Evolutionary conservation across 345 rosid species (phyloP), one percentile per base, ranked within the genome.

Genomic region (Balakata baccata): DNA sequence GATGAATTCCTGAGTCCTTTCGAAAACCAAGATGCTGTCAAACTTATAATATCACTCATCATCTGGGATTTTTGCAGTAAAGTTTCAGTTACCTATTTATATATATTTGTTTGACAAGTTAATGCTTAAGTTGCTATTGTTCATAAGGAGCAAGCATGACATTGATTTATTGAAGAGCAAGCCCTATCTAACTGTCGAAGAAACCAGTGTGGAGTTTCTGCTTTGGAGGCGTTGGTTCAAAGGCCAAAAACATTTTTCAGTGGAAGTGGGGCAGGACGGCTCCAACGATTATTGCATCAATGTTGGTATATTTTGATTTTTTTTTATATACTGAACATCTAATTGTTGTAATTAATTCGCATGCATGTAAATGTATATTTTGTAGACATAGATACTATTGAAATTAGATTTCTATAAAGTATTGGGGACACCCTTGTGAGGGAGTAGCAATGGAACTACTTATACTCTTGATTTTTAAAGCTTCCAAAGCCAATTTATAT

Each of bases 191-290:
- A 77, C 6, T 17, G 9, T 7, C 59, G 6, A 58, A 7, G 17
- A 64, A 25, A 17, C 39, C 0, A 0, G 3, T 0, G 7, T 0
- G 70, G 53, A 3, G 0, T 7, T 11, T 43, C 34, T 12, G 29
- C 69, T 25, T 52, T 77, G 11, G 3, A 7, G 1, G 22, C 3
- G 16, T 60, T 77, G 72, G 67, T 54, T 2, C 0, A 14, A 11
- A 72, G 25, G 45, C 43, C 75, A 18, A 46, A 16, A 0, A 72
- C 68, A n/a, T 77, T 77, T n/a, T 18, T 50, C n/a, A 72, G 72
- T 13, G 72, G 76, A 47, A 34, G 60, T n/a, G 60, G 18, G n/a
- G 60, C 49, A 22, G 29, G 66, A 37, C 67, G 13, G 20, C 50
- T 50, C 12, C n/a, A 50, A 17, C 7, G 11, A 18, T 37, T 68